Evolutionary conservation across 2,329 filamentous ascomycete species (phyloP).

Genomic region (Ceratocystis alfenasii): DNA sequence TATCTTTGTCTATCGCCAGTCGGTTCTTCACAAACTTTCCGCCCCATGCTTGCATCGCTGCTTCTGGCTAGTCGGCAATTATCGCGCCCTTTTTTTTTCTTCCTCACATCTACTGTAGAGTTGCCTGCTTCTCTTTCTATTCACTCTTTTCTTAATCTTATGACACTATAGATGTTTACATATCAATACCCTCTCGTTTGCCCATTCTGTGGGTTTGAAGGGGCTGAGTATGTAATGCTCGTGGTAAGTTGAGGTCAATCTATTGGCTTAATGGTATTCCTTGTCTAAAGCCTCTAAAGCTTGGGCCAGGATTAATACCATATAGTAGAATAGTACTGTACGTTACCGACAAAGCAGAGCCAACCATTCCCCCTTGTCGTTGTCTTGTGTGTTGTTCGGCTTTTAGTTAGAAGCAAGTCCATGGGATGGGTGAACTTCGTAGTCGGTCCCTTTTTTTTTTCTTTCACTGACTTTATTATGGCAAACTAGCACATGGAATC

Average conservation of each 20-base stretch:
- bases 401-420: neutral
- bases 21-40: too few species aligned
- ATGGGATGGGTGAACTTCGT: neutral
- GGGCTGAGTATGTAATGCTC: constrained; percentile 13
- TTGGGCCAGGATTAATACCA: neutral
- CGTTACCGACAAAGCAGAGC: neutral
- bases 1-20: neutral
- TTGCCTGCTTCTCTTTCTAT: neutral
- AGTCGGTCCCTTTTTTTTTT: neutral
- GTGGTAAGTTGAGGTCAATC: constrained; percentile 12
- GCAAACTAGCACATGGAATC: neutral
- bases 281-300: neutral
- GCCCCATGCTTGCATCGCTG: neutral
- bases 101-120: neutral
- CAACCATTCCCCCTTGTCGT: neutral
- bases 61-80: neutral
- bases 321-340: neutral
- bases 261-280: neutral
- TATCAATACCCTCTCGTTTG: constrained; percentile 8
- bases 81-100: neutral
- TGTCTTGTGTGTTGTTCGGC: neutral
- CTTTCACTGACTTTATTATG: neutral
- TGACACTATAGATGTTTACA: neutral
- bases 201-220: constrained; percentile 10
- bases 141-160: neutral